Conservation (phyloP, 768 basidiomycete species). For the Suillus sp. region DNA sequence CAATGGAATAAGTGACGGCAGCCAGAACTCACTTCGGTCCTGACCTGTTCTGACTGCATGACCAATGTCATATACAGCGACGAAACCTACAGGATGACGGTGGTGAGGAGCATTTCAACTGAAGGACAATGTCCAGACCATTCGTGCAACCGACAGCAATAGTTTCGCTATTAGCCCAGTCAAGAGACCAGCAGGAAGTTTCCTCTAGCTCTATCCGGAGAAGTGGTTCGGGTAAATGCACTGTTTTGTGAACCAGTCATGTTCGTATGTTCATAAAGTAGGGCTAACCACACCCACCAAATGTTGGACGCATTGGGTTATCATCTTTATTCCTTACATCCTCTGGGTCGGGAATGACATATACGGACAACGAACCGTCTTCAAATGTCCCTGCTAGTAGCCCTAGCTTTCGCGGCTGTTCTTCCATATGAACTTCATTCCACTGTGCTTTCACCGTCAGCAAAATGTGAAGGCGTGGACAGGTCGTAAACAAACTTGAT, state of each 20-base stretch:
- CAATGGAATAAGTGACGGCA: neutral
- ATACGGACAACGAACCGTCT: slow-evolving; percentile 83
- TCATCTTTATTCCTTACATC: slow-evolving; percentile 39
- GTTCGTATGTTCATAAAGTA: neutral
- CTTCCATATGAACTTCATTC: slow-evolving; percentile 22
- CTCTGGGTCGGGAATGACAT: slow-evolving; percentile 77
- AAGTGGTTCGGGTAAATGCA: slow-evolving; percentile 62
- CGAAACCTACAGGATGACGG: slow-evolving; percentile 41
- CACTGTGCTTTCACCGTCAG: slow-evolving; percentile 22
- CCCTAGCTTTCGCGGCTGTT: slow-evolving; percentile 65
- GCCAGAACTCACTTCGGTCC: slow-evolving; percentile 32
- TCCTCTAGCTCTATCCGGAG: slow-evolving; percentile 76
- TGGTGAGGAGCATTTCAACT: slow-evolving; percentile 5
- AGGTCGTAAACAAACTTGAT: slow-evolving; percentile 40
- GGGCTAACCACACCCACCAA: slow-evolving; percentile 46
- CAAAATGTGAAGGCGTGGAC: neutral
- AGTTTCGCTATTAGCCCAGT: slow-evolving; percentile 87
- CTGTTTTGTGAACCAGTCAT: slow-evolving; percentile 35
- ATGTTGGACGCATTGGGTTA: slow-evolving; percentile 43
- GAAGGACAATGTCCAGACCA: slow-evolving; percentile 46
- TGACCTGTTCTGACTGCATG: slow-evolving; percentile 39
- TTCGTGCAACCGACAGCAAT: slow-evolving; percentile 85
- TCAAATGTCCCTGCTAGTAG: slow-evolving; percentile 83
- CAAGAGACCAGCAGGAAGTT: slow-evolving; percentile 74
- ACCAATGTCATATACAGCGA: slow-evolving; percentile 60